phyloP scores from a whole-genome alignment of 129 eudicot genomes.

The Helianthus annuus region HanXRQr2.0-SUNRISE NC_035449.2:1637925-1638424 shows the following conservation, averaged over 20 bases:
- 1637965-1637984: too few species aligned
- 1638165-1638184: conserved; percentile 10
- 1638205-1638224: conserved; percentile 3
- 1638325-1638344: conserved; percentile 21
- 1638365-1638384: neutral
- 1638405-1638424: conserved; percentile 53
- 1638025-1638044: too few species aligned
- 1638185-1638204: conserved; percentile 4
- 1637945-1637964: too few species aligned
- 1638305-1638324: conserved; percentile 67
- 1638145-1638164: conserved; percentile 50
- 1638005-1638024: too few species aligned
- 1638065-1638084: neutral
- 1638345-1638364: neutral
- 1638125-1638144: conserved; percentile 74
- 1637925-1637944: too few species aligned
- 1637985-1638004: too few species aligned
- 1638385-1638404: conserved; percentile 54
- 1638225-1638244: conserved; percentile 12
- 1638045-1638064: too few species aligned
- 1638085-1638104: conserved; percentile 52
- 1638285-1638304: conserved; percentile 61
- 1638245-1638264: conserved; percentile 76
- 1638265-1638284: conserved; percentile 74
- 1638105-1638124: conserved; percentile 48